A percentile compares a stretch with the other conserved stretches of the same genome.
Conservation (phyloP, 306 rosid genomes). For the Glycine soja region DNA sequence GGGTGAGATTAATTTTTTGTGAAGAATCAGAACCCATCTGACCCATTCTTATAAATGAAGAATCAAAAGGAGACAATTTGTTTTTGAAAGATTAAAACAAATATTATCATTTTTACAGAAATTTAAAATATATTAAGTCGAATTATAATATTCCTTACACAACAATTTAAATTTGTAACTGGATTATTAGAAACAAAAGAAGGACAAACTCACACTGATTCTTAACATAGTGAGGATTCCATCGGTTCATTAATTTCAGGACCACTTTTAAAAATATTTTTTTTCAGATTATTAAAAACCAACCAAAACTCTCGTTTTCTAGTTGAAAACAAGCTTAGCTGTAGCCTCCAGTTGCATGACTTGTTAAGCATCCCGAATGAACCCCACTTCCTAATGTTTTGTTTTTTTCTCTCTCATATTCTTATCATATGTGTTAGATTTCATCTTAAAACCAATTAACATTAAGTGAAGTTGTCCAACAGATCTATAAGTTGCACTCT, state of each 20-base stretch:
- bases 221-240: background rate
- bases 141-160: background rate
- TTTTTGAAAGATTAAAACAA: too few species aligned
- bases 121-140: too few species aligned
- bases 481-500: too few species aligned
- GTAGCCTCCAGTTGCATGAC: constrained; percentile 19
- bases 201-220: background rate
- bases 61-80: too few species aligned
- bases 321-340: constrained; percentile 23
- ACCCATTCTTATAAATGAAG: too few species aligned
- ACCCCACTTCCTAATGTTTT: constrained; percentile 36
- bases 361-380: background rate
- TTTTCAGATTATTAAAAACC: constrained; percentile 1
- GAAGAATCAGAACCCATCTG: too few species aligned
- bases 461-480: too few species aligned
- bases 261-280: background rate
- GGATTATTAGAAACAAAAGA: constrained; percentile 4
- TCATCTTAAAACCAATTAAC: too few species aligned
- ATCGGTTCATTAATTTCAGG: background rate
- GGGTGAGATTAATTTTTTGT: too few species aligned
- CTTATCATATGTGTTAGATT: too few species aligned
- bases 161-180: background rate
- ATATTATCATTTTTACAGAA: too few species aligned
- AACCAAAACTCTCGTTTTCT: constrained; percentile 1
- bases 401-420: background rate